Evolutionary conservation across 371 early-diverging fungal genomes (phyloP).

Genomic region (Actinomortierella wolfii): DNA sequence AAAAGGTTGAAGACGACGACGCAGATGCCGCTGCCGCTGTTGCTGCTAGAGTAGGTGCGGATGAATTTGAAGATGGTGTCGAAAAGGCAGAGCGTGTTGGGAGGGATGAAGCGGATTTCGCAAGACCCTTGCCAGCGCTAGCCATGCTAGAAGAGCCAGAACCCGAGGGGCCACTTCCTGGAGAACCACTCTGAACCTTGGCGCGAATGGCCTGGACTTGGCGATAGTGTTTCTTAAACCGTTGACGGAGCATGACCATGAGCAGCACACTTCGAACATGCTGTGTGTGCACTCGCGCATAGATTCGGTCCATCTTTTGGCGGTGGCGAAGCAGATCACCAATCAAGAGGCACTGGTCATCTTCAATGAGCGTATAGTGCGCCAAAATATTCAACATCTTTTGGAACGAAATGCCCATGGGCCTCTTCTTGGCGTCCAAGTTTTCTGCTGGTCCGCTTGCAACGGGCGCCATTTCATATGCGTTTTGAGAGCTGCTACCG

Average conservation of each 20-base stretch:
- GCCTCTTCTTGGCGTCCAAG: conserved; percentile 22
- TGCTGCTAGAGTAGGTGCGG: no score
- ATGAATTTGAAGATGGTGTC: no score
- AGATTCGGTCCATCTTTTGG: conserved; percentile 46
- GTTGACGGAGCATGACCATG: conserved; percentile 24
- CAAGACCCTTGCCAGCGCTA: no score
- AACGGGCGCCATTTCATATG: conserved; percentile 21
- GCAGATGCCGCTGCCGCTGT: no score
- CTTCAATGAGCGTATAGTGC: conserved; percentile 61
- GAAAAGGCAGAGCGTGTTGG: no score
- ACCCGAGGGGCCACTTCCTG: no score
- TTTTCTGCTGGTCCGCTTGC: conserved; percentile 35
- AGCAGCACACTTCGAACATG: conserved; percentile 25
- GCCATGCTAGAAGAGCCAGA: no score
- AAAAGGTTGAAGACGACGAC: no score
- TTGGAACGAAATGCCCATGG: conserved; percentile 61
- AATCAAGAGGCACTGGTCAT: conserved; percentile 43
- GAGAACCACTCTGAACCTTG: no score
- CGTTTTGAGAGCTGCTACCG: conserved; percentile 3
- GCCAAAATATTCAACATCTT: conserved; percentile 64
- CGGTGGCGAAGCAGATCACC: conserved; percentile 39
- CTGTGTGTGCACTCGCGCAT: conserved; percentile 30
- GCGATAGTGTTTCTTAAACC: conserved; percentile 31
- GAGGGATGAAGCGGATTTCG: no score
- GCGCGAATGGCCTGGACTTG: conserved; percentile 17